Percentiles rank a stretch among this genome's conserved stretches.
Conservation (phyloP, 2,329 filamentous ascomycete species). For the Aschersonia sp. region DNA sequence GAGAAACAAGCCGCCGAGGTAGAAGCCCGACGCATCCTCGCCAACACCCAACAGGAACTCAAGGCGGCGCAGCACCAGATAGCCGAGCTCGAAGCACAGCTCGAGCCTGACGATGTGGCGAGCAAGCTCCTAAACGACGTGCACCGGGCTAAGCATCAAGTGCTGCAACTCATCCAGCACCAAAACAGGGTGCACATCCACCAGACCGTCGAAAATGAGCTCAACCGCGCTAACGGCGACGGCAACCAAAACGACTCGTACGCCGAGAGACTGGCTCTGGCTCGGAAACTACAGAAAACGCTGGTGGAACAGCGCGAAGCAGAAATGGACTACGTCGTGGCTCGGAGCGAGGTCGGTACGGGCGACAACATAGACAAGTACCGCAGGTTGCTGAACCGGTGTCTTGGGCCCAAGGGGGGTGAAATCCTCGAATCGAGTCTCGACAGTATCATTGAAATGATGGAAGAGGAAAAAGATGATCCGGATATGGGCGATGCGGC, state of each 20-base stretch:
- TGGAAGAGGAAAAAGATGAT: constrained; percentile 45
- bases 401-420: constrained; percentile 50
- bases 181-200: constrained; percentile 39
- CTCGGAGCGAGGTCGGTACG: constrained; percentile 53
- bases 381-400: constrained; percentile 51
- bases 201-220: constrained; percentile 34
- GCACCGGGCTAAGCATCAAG: constrained; percentile 31
- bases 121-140: constrained; percentile 36
- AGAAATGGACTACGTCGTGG: constrained; percentile 54
- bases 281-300: constrained; percentile 40
- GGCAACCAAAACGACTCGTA: constrained; percentile 26
- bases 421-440: constrained; percentile 54
- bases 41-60: constrained; percentile 55
- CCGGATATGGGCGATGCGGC: constrained; percentile 18
- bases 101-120: constrained; percentile 40
- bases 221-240: constrained; percentile 36
- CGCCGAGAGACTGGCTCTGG: constrained; percentile 42
- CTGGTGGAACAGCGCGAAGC: constrained; percentile 45
- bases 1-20: constrained; percentile 59
- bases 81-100: constrained; percentile 36
- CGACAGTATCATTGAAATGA: constrained; percentile 45
- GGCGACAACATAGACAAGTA: constrained; percentile 64
- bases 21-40: constrained; percentile 51
- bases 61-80: constrained; percentile 44
- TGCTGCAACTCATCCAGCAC: constrained; percentile 32